These are phyloP conservation scores for Cryptococcus amylolentus DNA, from an alignment of 1,284 basidiomycete species.

Conservation along the genomic window DNA sequence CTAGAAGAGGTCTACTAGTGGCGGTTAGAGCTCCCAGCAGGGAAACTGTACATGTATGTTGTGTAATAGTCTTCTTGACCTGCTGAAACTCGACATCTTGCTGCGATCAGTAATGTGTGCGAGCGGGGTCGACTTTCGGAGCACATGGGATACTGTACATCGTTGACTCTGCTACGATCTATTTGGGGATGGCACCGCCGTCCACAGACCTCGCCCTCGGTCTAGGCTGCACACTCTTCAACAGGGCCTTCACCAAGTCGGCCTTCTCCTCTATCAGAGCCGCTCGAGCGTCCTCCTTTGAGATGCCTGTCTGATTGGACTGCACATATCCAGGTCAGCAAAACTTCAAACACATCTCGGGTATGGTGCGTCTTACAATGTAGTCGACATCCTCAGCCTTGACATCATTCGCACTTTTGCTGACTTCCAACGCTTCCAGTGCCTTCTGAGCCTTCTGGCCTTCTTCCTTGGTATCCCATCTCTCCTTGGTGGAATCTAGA, in stretches of 20 bases:
- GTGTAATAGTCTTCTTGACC: not conserved
- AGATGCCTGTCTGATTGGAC: slow-evolving; percentile 36
- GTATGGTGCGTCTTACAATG: slow-evolving; percentile 26
- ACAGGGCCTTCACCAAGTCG: slow-evolving; percentile 39
- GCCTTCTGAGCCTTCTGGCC: slow-evolving; percentile 40
- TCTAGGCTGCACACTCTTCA: slow-evolving; percentile 30
- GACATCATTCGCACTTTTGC: slow-evolving; percentile 9
- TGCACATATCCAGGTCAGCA: slow-evolving; percentile 2
- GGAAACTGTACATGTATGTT: not conserved
- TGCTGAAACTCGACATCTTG: too few relatives aligned
- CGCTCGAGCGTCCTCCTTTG: slow-evolving; percentile 28
- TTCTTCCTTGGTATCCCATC: slow-evolving; percentile 38
- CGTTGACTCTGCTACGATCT: not conserved
- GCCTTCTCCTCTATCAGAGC: slow-evolving; percentile 35
- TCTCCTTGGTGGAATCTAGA: slow-evolving; percentile 13
- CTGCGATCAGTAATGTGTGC: too few relatives aligned
- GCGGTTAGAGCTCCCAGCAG: not conserved
- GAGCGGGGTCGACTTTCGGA: not conserved
- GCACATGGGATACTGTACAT: not conserved
- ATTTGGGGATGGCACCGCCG: slow-evolving; percentile 13
- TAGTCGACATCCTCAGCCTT: slow-evolving; percentile 39
- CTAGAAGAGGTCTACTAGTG: slow-evolving; percentile 60
- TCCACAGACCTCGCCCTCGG: slow-evolving; percentile 25
- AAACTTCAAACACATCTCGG: not conserved
- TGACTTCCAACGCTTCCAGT: slow-evolving; percentile 36